phyloP scores from a whole-genome alignment of 2,329 filamentous ascomycete genomes.

The Sphaerostilbella broomeana region DNA sequence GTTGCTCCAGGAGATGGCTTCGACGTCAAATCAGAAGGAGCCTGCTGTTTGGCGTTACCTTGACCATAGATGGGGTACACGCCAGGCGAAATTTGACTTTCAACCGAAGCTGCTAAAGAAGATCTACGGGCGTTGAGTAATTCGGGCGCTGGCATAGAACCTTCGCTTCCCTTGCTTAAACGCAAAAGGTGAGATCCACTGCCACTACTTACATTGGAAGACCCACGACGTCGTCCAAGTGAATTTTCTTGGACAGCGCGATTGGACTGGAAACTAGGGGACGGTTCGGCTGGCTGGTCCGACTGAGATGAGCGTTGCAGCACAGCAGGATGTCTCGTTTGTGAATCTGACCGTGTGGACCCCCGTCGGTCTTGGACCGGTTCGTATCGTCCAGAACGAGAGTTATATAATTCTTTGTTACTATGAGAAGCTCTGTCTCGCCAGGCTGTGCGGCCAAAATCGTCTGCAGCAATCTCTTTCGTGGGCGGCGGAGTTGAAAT shows the following conservation, averaged over 20 bases:
- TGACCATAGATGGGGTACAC: conserved; percentile 22
- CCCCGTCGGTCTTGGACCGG: conserved; percentile 72
- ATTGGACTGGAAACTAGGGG: conserved; percentile 76
- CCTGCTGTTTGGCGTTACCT: conserved; percentile 22
- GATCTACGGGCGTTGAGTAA: conserved; percentile 38
- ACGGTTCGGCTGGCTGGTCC: conserved; percentile 71
- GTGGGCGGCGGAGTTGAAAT: conserved; percentile 40
- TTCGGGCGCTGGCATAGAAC: conserved; percentile 36
- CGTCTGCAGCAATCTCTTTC: conserved; percentile 88
- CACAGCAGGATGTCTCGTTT: conserved; percentile 66
- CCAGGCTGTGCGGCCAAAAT: conserved; percentile 81
- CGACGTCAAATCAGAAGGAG: conserved; percentile 21
- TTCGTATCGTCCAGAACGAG: conserved; percentile 90
- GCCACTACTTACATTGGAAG: conserved; percentile 85
- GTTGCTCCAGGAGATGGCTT: conserved; percentile 38
- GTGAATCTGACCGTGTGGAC: conserved; percentile 59
- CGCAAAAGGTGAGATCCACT: conserved; percentile 65
- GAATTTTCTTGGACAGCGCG: conserved; percentile 59
- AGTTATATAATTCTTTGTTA: conserved; percentile 81
- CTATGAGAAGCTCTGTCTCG: conserved; percentile 59
- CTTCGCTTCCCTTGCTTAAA: conserved; percentile 37
- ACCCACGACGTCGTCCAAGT: conserved; percentile 72
- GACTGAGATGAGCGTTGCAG: conserved; percentile 65
- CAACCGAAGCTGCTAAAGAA: conserved; percentile 44
- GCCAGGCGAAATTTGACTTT: conserved; percentile 43